These are phyloP conservation scores for Phascolomyces articulosus DNA, from an alignment of 371 early-diverging fungal genomes.

Conservation along the genomic window DNA sequence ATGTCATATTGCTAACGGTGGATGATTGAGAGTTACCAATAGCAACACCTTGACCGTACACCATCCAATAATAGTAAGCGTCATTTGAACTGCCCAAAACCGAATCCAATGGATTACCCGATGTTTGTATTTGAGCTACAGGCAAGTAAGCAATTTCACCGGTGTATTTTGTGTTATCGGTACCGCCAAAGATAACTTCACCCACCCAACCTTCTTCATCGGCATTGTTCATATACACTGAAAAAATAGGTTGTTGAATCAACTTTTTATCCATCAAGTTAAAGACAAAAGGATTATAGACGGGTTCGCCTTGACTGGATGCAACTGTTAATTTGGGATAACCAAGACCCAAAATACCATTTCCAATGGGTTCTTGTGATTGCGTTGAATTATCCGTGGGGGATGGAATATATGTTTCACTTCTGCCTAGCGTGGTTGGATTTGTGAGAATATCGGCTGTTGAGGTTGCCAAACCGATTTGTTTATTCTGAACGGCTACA, in stretches of 20 bases:
- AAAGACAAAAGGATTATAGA: conserved; percentile 47
- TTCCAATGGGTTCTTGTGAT: conserved; percentile 16
- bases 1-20: not conserved
- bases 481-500: conserved; percentile 32
- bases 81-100: conserved; percentile 12
- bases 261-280: conserved; percentile 36
- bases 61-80: conserved; percentile 51
- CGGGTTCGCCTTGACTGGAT: conserved; percentile 18
- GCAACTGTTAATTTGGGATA: conserved; percentile 41
- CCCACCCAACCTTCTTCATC: conserved; percentile 42
- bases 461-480: conserved; percentile 41
- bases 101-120: conserved; percentile 7
- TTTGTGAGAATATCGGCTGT: conserved; percentile 39
- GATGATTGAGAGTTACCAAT: conserved; percentile 12
- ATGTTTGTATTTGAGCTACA: conserved; percentile 25
- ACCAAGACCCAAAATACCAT: conserved; percentile 53
- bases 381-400: conserved; percentile 1
- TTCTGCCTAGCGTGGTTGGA: conserved; percentile 22
- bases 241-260: conserved; percentile 37
- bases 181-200: conserved; percentile 65
- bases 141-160: conserved; percentile 55
- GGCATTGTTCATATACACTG: conserved; percentile 40
- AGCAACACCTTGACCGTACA: conserved; percentile 37
- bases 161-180: conserved; percentile 53
- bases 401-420: conserved; percentile 15